phyloP scores from a whole-genome alignment of 306 rosid species.

The Arachis hypogaea region DNA sequence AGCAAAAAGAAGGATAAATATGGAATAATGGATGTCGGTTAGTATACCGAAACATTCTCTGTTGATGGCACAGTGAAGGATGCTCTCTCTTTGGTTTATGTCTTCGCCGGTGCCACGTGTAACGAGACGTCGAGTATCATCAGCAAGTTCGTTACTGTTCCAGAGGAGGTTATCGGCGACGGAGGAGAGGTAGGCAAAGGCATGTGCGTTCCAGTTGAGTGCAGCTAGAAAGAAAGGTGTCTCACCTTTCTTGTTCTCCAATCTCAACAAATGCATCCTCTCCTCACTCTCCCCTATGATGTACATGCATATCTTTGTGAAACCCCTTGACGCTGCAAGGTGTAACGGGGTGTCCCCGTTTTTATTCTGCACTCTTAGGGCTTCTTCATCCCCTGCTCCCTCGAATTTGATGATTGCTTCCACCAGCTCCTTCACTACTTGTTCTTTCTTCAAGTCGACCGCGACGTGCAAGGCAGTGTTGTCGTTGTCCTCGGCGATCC shows the following conservation, averaged over 20 bases:
- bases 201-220: slow-evolving; percentile 13
- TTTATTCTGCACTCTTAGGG: background rate
- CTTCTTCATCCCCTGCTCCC: background rate
- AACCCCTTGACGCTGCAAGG: slow-evolving; percentile 41
- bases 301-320: background rate
- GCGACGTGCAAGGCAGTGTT: slow-evolving; percentile 39
- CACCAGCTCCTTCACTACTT: background rate
- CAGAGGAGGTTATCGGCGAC: background rate
- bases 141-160: too few species aligned
- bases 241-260: background rate
- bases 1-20: too few species aligned
- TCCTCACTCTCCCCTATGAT: slow-evolving; percentile 4
- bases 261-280: slow-evolving; percentile 13
- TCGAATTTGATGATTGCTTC: background rate
- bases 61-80: slow-evolving; percentile 36
- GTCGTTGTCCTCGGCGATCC: background rate
- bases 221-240: slow-evolving; percentile 43
- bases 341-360: slow-evolving; percentile 31
- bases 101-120: too few species aligned
- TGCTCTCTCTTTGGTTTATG: slow-evolving; percentile 18
- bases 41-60: slow-evolving; percentile 39
- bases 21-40: background rate
- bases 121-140: too few species aligned
- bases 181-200: slow-evolving; percentile 31
- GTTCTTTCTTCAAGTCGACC: slow-evolving; percentile 8